A percentile compares a stretch with the other conserved stretches of the same genome.
These are phyloP conservation scores for Amanita pseudoporphyria DNA, from an alignment of 768 basidiomycete species.

Conservation along the genomic window DNA sequence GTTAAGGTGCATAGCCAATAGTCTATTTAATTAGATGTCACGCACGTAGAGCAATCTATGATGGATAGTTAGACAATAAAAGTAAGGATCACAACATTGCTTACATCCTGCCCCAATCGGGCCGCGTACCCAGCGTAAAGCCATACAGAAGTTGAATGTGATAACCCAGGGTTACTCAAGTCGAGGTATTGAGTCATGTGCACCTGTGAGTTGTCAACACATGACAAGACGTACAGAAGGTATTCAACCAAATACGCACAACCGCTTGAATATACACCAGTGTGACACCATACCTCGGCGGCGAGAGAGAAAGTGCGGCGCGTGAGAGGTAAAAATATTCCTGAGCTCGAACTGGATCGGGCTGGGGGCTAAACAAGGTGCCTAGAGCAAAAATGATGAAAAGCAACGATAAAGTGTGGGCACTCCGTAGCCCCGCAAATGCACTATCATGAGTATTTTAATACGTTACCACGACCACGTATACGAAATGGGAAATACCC, in stretches of 20 bases:
- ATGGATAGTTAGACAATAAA: background rate
- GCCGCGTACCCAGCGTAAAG: slow-evolving; percentile 49
- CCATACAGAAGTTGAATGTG: slow-evolving; percentile 37
- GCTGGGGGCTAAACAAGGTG: slow-evolving; percentile 40
- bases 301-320: slow-evolving; percentile 37
- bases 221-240: background rate
- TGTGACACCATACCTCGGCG: slow-evolving; percentile 41
- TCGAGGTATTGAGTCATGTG: slow-evolving; percentile 45
- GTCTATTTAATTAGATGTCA: slow-evolving; percentile 8
- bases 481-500: slow-evolving; percentile 23
- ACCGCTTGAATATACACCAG: slow-evolving; percentile 43
- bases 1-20: background rate
- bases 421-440: slow-evolving; percentile 3
- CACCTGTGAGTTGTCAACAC: slow-evolving; percentile 15
- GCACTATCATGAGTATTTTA: background rate
- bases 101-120: slow-evolving; percentile 49
- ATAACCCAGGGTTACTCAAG: slow-evolving; percentile 38
- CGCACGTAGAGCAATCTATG: slow-evolving; percentile 45
- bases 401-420: slow-evolving; percentile 50
- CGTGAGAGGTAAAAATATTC: slow-evolving; percentile 56
- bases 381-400: slow-evolving; percentile 61
- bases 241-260: slow-evolving; percentile 25
- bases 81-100: slow-evolving; percentile 14
- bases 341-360: slow-evolving; percentile 43
- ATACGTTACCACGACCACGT: background rate